Evolutionary conservation across 2,329 filamentous ascomycete species (phyloP).

Genomic region (Purpureocillium lavendulum): DNA sequence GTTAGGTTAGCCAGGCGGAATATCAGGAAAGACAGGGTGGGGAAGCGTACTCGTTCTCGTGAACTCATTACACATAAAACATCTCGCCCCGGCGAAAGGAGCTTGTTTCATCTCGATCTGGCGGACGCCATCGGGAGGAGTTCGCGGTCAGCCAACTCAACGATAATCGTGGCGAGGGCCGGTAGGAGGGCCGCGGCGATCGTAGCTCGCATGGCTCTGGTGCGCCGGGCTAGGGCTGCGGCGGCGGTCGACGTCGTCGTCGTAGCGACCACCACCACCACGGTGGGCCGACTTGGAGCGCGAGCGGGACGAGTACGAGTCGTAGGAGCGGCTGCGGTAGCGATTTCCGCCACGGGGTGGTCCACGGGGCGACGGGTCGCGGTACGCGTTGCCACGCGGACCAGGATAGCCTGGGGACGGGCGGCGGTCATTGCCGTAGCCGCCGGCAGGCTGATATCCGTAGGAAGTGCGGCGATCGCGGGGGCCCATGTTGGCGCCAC

Average conservation of each 20-base stretch:
- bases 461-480: constrained; percentile 23
- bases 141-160: too few species aligned
- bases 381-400: constrained; percentile 47
- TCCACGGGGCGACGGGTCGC: constrained; percentile 44
- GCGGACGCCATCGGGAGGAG: too few species aligned
- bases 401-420: constrained; percentile 29
- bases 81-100: too few species aligned
- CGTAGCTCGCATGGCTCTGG: too few species aligned
- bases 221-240: constrained; percentile 28
- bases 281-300: constrained; percentile 32
- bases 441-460: constrained; percentile 13
- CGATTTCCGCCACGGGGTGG: constrained; percentile 29
- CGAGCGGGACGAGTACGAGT: constrained; percentile 39
- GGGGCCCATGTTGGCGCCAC: constrained; percentile 51
- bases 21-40: too few species aligned
- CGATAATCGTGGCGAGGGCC: not conserved
- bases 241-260: constrained; percentile 34
- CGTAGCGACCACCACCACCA: constrained; percentile 20
- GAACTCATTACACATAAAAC: too few species aligned
- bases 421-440: constrained; percentile 26
- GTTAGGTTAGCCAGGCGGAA: too few species aligned
- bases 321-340: constrained; percentile 36
- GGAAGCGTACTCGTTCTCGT: too few species aligned
- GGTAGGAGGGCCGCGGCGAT: not conserved
- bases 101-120: too few species aligned